Conservation (phyloP, 208 protist species). For the Naegleria fowleri region DNA sequence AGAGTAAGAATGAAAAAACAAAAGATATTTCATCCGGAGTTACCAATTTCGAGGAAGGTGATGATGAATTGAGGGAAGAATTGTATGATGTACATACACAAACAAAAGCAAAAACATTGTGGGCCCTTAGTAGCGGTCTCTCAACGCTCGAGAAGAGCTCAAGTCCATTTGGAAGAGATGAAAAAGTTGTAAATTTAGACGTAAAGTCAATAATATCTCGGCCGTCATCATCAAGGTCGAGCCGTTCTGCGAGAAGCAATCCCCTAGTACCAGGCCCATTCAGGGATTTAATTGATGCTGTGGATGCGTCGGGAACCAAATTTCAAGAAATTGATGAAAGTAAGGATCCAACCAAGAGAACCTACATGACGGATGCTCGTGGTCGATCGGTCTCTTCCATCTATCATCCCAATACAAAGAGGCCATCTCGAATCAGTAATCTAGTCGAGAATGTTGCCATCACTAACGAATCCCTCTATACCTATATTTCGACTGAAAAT, state of each 20-base stretch:
- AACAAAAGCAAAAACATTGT: background rate
- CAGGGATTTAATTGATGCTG: background rate
- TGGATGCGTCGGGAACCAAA: background rate
- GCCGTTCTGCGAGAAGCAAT: background rate
- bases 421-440: background rate
- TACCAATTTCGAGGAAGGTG: background rate
- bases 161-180: background rate
- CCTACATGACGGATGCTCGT: background rate
- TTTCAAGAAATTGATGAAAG: background rate
- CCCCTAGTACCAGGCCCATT: background rate
- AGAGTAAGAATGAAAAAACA: background rate
- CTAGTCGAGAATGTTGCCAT: background rate
- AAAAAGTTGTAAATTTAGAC: background rate
- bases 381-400: background rate
- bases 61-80: background rate
- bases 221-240: background rate
- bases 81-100: background rate
- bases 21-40: background rate
- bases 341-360: background rate
- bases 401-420: constrained; percentile 17
- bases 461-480: background rate
- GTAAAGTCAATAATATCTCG: background rate
- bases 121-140: background rate
- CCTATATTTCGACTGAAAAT: constrained; percentile 6
- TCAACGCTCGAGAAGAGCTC: background rate